Evolutionary conservation across 2,329 filamentous ascomycete species (phyloP), one percentile per base, ranked within the genome.

Genomic region (Phaeosphaeriaceae sp.): DNA sequence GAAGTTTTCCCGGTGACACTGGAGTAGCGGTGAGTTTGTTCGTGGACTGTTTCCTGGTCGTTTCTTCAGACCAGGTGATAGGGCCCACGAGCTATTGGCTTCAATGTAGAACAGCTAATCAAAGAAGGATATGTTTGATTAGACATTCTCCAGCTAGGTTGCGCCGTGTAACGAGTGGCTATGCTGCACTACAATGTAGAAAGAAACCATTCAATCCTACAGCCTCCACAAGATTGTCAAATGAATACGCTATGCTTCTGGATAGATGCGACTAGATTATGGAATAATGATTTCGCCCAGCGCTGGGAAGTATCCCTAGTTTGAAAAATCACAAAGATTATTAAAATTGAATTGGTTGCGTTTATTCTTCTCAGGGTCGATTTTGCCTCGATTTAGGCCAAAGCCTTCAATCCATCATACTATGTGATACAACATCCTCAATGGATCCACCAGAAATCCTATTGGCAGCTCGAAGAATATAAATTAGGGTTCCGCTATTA

Each of bases 11-110:
- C 7, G 37, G 32, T 50, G 32, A 39, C 56, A 59, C 53, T 42
- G 35, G 48, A 59, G 30, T 59, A 43, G 52, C 52, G 52, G 56
- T 56, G 56, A 55, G 42, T 30, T 30, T 28, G 35, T 17, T 15
- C 20, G 39, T 21, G 9, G 16, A n/a, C 15, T 12, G 8, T 33
- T 16, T 17, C n/a, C 17, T 7, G 16, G 21, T 17, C 3, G 30
- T 42, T 38, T n/a, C n/a, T 23, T n/a, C n/a, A n/a, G n/a, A n/a
- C n/a, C n/a, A n/a, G n/a, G n/a, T n/a, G n/a, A n/a, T n/a, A 15
- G 15, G 8, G 39, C 38, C 15, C 29, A 34, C 32, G 41, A 38
- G 16, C 42, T 36, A 37, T 34, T 48, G 39, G 39, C 35, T 36
- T 46, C 37, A 40, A 42, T 7, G 23, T 17, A 15, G n/a, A 20